Evolutionary conservation across 208 protist species (phyloP).

Genomic region (Vickermania spadyakhi): DNA sequence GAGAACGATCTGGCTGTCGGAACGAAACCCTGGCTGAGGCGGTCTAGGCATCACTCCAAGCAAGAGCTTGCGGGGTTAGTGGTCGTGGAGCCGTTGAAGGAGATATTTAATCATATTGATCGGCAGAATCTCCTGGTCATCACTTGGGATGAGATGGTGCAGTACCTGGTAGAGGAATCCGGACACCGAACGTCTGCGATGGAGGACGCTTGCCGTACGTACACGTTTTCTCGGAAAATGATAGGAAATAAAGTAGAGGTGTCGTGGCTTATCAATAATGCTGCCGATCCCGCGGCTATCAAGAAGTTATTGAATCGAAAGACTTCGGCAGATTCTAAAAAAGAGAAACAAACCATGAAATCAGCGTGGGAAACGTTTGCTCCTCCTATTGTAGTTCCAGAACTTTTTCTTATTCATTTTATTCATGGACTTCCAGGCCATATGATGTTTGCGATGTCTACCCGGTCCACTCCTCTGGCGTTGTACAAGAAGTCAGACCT

Average conservation of each 20-base stretch:
- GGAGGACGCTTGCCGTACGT: slow-evolving; percentile 16
- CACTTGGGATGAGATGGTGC: slow-evolving; percentile 48
- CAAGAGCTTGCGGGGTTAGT: slow-evolving; percentile 6
- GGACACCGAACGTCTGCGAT: slow-evolving; percentile 11
- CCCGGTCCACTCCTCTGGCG: slow-evolving; percentile 26
- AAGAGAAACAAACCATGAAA: neutral
- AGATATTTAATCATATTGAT: slow-evolving; percentile 44
- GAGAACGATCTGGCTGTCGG: neutral
- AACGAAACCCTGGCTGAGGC: neutral
- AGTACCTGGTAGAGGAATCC: slow-evolving; percentile 40
- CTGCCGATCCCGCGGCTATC: neutral
- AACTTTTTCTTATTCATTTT: slow-evolving; percentile 25
- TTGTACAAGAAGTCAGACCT: slow-evolving; percentile 44
- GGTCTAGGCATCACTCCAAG: neutral
- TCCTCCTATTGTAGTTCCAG: slow-evolving; percentile 2
- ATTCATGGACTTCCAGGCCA: slow-evolving; percentile 44
- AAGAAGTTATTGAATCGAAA: neutral
- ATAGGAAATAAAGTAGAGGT: neutral
- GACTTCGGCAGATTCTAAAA: neutral
- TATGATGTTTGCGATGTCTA: slow-evolving; percentile 43
- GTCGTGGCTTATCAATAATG: neutral
- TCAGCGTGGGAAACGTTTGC: neutral
- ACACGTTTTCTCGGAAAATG: slow-evolving; percentile 12
- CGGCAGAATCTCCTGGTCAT: slow-evolving; percentile 28
- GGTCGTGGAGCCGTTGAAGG: slow-evolving; percentile 21